Conservation (phyloP, 208 protist genomes). For the Naegleria gruberi region DNA sequence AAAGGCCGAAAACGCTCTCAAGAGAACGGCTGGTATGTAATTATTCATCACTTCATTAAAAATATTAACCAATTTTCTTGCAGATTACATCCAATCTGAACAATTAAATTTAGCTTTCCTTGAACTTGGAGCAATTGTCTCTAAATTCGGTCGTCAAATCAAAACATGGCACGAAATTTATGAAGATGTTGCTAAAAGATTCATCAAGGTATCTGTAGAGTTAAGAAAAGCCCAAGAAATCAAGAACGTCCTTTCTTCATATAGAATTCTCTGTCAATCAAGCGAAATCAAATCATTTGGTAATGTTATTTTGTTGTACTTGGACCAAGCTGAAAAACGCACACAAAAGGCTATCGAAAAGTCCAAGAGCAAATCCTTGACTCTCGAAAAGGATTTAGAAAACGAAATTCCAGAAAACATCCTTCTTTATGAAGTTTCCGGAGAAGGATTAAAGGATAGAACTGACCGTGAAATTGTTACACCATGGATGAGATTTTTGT, state of each 20-base stretch:
- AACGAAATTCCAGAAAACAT: slow-evolving; percentile 29
- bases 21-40: background rate
- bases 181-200: background rate
- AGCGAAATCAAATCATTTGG: background rate
- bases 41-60: background rate
- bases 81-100: background rate
- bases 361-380: background rate
- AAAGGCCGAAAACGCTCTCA: background rate
- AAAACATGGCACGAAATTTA: slow-evolving; percentile 16
- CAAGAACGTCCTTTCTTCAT: background rate
- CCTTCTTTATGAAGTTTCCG: slow-evolving; percentile 15
- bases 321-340: background rate
- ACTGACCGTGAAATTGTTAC: slow-evolving; percentile 30
- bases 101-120: background rate
- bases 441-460: slow-evolving; percentile 31
- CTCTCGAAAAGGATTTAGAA: background rate
- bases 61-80: background rate
- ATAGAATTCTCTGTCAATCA: background rate
- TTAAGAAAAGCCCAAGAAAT: background rate
- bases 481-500: slow-evolving; percentile 33
- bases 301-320: background rate
- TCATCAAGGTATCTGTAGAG: background rate
- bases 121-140: background rate
- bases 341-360: background rate
- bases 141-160: background rate